Evolutionary conservation across 225 moss, liverwort and hornwort species (phyloP), one percentile per base, ranked within the genome.

Genomic region (Bryum argenteum): DNA sequence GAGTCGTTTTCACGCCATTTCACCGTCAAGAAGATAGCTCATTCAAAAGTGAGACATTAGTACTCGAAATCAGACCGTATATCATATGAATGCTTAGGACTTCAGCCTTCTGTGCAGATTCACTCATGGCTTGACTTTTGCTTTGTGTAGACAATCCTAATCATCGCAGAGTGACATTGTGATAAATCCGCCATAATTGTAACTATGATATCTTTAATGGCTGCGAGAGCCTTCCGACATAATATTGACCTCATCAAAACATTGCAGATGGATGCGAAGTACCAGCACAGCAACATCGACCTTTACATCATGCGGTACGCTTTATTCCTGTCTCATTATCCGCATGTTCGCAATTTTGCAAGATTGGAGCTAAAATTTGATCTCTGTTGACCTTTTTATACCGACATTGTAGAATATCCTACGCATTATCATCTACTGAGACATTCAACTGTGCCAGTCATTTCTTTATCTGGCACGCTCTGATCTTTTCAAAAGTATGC

Each of bases 231-330:
- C 15, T 58, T 61, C 62, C 23, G 17, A 70, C 1, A 9, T 19
- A 16, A 58, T 57, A 52, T 73, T 50, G 8, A 61, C 79, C 61
- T 17, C 28, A 61, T 52, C 40, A 54, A 28, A 59, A 14, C 28
- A 74, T 60, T 70, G 66, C 89, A 95, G 96, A 97, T 97, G 93
- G 84, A 97, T 82, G 75, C 66, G n/a, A 90, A 86, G 72, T 97
- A 90, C 75, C 96, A 97, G 72, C 96, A 97, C 69, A 86, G 89
- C 41, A 88, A 90, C 58, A 97, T 97, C 66, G 93, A 93, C 44
- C 88, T 97, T 42, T 90, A 85, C 58, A 91, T 90, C 11, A 81
- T 97, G 84, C 75, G 88, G 78, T 84, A 79, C 51, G 75, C 40
- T 74, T 67, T 12, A 14, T 20, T 72, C 48, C 54, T 61, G 18